phyloP scores from a whole-genome alignment of 441 rosid genomes.

The Brassica balearica region DNA sequence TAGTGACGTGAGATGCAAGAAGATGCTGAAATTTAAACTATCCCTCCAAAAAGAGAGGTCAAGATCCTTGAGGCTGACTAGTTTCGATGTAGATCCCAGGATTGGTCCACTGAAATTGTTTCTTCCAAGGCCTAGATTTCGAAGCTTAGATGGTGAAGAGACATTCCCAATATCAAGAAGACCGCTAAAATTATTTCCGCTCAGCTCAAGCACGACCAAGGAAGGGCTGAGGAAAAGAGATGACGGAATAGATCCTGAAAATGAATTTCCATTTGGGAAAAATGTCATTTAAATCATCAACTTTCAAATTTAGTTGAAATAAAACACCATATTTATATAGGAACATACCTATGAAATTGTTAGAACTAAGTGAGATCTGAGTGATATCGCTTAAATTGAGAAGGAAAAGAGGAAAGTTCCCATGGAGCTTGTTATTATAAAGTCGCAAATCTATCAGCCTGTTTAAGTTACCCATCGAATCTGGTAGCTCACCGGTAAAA shows the following conservation, averaged over 20 bases:
- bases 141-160: conserved; percentile 3
- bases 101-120: conserved; percentile 29
- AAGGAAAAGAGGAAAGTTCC: no score
- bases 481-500: no score
- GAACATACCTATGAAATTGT: no score
- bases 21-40: background rate
- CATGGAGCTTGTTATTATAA: no score
- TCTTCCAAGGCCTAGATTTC: background rate
- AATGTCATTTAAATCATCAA: no score
- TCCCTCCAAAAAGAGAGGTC: background rate
- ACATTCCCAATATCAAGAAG: conserved; percentile 28
- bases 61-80: background rate
- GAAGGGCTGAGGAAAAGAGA: conserved; percentile 17
- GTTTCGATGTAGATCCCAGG: conserved; percentile 6
- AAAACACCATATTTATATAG: no score
- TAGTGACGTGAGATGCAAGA: conserved; percentile 19
- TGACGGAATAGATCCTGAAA: background rate
- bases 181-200: conserved; percentile 6
- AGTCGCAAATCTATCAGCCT: no score
- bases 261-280: background rate
- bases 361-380: no score
- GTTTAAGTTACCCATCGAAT: no score
- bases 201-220: background rate
- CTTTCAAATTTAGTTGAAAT: no score
- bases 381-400: no score